phyloP scores from a whole-genome alignment of 768 basidiomycete genomes.

The Phylloporus scabripes region DNA sequence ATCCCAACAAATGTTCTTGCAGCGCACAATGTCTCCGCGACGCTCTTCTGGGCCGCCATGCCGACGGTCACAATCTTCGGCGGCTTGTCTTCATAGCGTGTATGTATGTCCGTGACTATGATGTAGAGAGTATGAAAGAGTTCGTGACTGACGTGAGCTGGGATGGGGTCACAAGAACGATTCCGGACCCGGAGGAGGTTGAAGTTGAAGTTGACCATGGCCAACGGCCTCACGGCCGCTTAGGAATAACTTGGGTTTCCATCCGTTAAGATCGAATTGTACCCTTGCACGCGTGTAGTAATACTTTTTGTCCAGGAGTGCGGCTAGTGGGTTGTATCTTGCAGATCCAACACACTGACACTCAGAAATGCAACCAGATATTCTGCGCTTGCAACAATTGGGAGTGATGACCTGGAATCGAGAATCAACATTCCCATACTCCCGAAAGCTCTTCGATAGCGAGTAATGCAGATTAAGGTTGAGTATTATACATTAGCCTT shows the following conservation, averaged over 20 bases:
- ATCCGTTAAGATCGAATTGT: neutral
- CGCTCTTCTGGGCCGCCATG: slow-evolving; percentile 11
- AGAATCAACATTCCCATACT: neutral
- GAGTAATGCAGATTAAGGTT: slow-evolving; percentile 23
- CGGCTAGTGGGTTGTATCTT: neutral
- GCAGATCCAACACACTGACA: neutral
- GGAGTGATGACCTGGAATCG: neutral
- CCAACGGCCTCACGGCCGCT: neutral
- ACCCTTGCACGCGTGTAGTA: too few species aligned
- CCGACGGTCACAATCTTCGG: slow-evolving; percentile 7
- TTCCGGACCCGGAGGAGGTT: neutral
- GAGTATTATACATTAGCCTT: slow-evolving; percentile 26
- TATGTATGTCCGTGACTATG: slow-evolving; percentile 2
- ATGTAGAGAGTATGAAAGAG: slow-evolving; percentile 1
- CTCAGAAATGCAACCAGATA: neutral
- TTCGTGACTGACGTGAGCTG: slow-evolving; percentile 14
- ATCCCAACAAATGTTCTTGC: slow-evolving; percentile 1
- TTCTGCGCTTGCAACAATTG: neutral
- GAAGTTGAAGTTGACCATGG: neutral
- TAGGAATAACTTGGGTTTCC: neutral
- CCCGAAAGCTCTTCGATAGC: slow-evolving; percentile 11
- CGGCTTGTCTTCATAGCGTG: slow-evolving; percentile 12
- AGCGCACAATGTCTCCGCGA: slow-evolving; percentile 12
- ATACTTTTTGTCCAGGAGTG: too few species aligned
- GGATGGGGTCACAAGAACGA: slow-evolving; percentile 11